phyloP scores from a whole-genome alignment of 176 grass and related monocot species.

The maize (Zea mays) region Zm-B73-REFERENCE-NAM-5.0 NC_050097.1:4264001-4264500 shows the following conservation, averaged over 20 bases:
- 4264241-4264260: background rate
- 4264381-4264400: background rate
- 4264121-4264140: background rate
- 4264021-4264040: background rate
- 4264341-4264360: background rate
- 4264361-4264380: background rate
- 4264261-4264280: background rate
- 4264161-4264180: background rate
- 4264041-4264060: background rate
- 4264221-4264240: background rate
- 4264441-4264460: background rate
- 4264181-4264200: background rate
- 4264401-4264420: background rate
- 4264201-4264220: background rate
- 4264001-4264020: background rate
- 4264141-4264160: background rate
- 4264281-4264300: background rate
- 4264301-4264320: background rate
- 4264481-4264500: conserved; percentile 9
- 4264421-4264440: background rate
- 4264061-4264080: background rate
- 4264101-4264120: background rate
- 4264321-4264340: conserved; percentile 3
- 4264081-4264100: background rate
- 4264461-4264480: background rate